A percentile compares a stretch with the other conserved stretches of the same genome.
These are phyloP conservation scores for Colletotrichum spinosum DNA, from an alignment of 2,329 filamentous ascomycete genomes.

Conservation along the genomic window DNA sequence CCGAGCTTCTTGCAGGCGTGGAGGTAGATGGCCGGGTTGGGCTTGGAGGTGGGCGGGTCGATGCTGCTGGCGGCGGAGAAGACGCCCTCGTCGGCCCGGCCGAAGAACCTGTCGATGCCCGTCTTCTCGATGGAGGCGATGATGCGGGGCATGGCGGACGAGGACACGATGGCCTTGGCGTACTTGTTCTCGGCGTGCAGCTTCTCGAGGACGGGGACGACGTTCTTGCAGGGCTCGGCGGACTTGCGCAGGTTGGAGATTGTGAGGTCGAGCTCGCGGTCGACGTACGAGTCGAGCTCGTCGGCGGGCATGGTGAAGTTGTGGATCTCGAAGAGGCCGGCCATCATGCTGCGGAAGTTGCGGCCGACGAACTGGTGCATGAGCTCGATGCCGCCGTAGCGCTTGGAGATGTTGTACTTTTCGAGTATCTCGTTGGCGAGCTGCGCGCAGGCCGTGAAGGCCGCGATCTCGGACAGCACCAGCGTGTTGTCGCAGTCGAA, in stretches of 20 bases:
- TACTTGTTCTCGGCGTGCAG: slow-evolving; percentile 72
- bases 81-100: slow-evolving; percentile 73
- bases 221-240: slow-evolving; percentile 76
- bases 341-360: slow-evolving; percentile 94
- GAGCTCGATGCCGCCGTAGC: slow-evolving; percentile 82
- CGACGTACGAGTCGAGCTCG: slow-evolving; percentile 80
- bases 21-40: slow-evolving; percentile 89
- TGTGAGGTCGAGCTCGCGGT: slow-evolving; percentile 82
- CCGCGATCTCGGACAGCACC: slow-evolving; percentile 88
- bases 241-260: slow-evolving; percentile 80
- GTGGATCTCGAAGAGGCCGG: slow-evolving; percentile 79
- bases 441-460: slow-evolving; percentile 90
- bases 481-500: slow-evolving; percentile 93
- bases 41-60: slow-evolving; percentile 83
- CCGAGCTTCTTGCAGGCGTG: slow-evolving; percentile 80
- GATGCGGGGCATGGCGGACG: slow-evolving; percentile 82
- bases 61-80: slow-evolving; percentile 87
- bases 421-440: slow-evolving; percentile 88
- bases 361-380: slow-evolving; percentile 91
- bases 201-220: slow-evolving; percentile 74
- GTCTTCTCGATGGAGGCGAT: slow-evolving; percentile 83
- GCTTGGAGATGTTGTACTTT: slow-evolving; percentile 69
- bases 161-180: slow-evolving; percentile 82
- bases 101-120: slow-evolving; percentile 83
- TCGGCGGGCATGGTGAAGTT: slow-evolving; percentile 75